These are phyloP conservation scores for Peronospora destructor DNA, from an alignment of 352 stramenopile genomes.

Conservation along the genomic window DNA sequence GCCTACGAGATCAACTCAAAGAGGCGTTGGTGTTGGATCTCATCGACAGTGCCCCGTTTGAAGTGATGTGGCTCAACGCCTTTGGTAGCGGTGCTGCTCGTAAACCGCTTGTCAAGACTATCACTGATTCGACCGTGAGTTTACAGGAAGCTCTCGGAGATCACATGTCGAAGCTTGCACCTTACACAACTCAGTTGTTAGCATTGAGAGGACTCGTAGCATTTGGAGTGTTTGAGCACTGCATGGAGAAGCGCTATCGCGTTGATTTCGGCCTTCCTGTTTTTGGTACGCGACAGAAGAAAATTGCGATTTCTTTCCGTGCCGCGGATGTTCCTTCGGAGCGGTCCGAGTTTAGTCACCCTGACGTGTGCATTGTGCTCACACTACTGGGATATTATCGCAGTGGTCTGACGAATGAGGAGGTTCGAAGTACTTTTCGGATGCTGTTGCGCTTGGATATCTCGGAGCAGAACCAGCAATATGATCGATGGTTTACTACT, in stretches of 20 bases:
- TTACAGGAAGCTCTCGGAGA: slow-evolving; percentile 17
- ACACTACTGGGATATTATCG: slow-evolving; percentile 87
- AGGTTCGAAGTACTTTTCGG: slow-evolving; percentile 50
- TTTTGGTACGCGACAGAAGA: slow-evolving; percentile 38
- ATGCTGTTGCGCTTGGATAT: slow-evolving; percentile 54
- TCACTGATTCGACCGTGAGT: slow-evolving; percentile 30
- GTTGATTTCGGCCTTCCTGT: slow-evolving; percentile 71
- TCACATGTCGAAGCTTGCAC: slow-evolving; percentile 10
- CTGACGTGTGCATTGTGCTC: slow-evolving; percentile 74
- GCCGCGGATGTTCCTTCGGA: slow-evolving; percentile 77
- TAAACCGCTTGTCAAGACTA: slow-evolving; percentile 26
- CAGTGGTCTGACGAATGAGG: slow-evolving; percentile 39
- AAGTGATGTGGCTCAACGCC: slow-evolving; percentile 57
- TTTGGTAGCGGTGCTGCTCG: slow-evolving; percentile 16
- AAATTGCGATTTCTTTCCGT: slow-evolving; percentile 81
- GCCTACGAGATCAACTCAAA: slow-evolving; percentile 23
- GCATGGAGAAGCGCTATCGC: slow-evolving; percentile 78
- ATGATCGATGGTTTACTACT: slow-evolving; percentile 56
- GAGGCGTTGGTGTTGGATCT: slow-evolving; percentile 49
- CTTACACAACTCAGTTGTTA: slow-evolving; percentile 40
- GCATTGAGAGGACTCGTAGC: slow-evolving; percentile 68
- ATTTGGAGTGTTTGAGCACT: slow-evolving; percentile 72
- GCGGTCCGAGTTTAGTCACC: slow-evolving; percentile 85
- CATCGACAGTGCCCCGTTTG: slow-evolving; percentile 46
- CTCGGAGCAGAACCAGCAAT: slow-evolving; percentile 56